Evolutionary conservation across 2,329 filamentous ascomycete genomes (phyloP), one percentile per base, ranked within the genome.

Genomic region (Cladosporium sp.): DNA sequence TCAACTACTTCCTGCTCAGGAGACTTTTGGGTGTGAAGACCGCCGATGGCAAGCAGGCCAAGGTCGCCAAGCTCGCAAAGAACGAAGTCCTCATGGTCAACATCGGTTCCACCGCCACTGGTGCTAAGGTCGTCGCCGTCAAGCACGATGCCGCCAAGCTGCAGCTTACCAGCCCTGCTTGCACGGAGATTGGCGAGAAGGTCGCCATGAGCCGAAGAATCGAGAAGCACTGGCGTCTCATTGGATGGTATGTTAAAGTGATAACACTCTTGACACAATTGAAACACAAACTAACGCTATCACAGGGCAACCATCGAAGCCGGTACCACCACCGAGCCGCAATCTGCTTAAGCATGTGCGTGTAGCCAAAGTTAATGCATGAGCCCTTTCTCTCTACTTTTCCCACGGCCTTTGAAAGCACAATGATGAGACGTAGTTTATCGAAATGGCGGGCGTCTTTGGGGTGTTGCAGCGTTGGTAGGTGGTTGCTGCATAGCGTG

Each of bases 81-180:
- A 97, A 97, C 82, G 95, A 99, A 81, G 93, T 98, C 76, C 90
- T 99, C 81, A 98, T 99, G 95, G 95, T 99, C 72, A 99, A 99
- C 85, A 99, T 99, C 78, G 95, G 95, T 69, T 97, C 92, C 44
- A 98, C 94, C 11, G 96, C 95, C 57, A 97, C 94, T 15, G 95
- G 95, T 81, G 95, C 95, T 72, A 99, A 98, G 88, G 92, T 99
- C 64, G 88, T 95, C 67, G 94, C 92, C 75, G 96, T 98, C 78
- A 97, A 95, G 87, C 93, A 94, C 76, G 95, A 99, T 86, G 94
- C 93, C 66, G 95, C 95, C 66, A 97, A 97, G 85, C 86, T 99
- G 72, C 90, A 92, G 67, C 85, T 99, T 74, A 98, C 93, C 68
- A 94, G 73, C 62, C 77, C 77, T 41, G 95, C 95, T 66, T 99